Evolutionary conservation across 148 eudicot species (phyloP), one percentile per base, ranked within the genome.

Genomic region (Talinum fruticosum): DNA sequence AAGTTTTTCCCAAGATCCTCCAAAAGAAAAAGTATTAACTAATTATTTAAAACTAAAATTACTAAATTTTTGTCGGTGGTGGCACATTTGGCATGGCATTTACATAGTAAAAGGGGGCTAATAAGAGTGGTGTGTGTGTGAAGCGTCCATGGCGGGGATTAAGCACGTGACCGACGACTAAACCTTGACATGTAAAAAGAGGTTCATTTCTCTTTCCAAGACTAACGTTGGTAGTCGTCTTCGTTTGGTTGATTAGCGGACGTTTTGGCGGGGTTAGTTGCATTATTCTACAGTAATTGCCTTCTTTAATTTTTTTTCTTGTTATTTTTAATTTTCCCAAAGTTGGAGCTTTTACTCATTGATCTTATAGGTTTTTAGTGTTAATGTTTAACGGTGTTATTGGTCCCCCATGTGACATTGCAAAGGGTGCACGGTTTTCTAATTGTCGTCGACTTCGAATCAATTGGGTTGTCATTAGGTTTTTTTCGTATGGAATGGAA

Each of bases 91-190:
- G 72, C 71, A 79, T 29, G 28, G 54, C 16, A 51, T 73, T 14
- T 33, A 77, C 66, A 51, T 4, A 38, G 41, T 61, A 18, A 5
- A 2, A 19, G 41, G 41, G 38, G 59, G 21, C 82, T 77, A 65
- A 79, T 73, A 38, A 74, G 53, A 79, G 62, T n/a, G 73, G 82
- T 72, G 82, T 74, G 82, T 73, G 72, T 74, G 77, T 73, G 72
- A 79, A 73, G 73, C 82, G 82, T 79, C 72, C n/a, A 72, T 47
- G 24, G 51, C 18, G 49, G 28, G 64, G 77, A 79, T 77, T 69
- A 79, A 79, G 71, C 85, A 83, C 80, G 85, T 83, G 85, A 83
- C 71, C 75, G 18, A 71, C n/a, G 75, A 74, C 51, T 35, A 23
- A 66, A 75, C 82, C 70, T 68, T 67, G 80, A 33, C 82, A 66